Base-by-base conservation (phyloP, 768 basidiomycete species). In the Mycena epipterygia region DNA sequence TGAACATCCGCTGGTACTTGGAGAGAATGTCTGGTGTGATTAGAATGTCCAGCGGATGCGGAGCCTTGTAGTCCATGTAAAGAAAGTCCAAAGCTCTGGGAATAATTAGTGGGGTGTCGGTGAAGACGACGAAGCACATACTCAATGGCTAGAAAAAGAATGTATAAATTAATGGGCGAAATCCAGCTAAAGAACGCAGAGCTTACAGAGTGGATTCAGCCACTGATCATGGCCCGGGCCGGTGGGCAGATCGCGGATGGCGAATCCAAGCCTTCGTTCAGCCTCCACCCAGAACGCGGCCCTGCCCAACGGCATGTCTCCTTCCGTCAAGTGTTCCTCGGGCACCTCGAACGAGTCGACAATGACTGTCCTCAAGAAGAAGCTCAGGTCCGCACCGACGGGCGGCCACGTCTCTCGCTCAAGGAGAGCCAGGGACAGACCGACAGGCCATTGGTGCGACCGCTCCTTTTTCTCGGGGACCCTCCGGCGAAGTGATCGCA, bases 41-140 rank as follows among this genome's bases (percentile, higher is more conserved):
- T 13, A 97, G 77, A 14, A 91, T 85, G 52, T 90, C 89, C 42
- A 97, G 82, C 0, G 95, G 89, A n/a, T 85, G 85, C 2, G 95
- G 94, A n/a, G 94, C 91, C 74, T 93, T 93, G 79, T 97, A 97
- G 72, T 95, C 90, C 84, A 97, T 90, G 76, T 94, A 95, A 17
- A 97, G 81, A 77, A 97, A 97, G 78, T 97, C 96, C 48, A 97
- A 79, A 9, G 96, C 95, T 78, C 94, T 95, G 72, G 7, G 33
- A 56, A 71, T 32, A 57, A 41, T 52, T 17, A 52, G 16, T n/a
- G 13, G 30, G 7, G 3, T 4, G 30, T 16, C 7, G 17, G 14
- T 5, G 29, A 21, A 51, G 29, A 51, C 14, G 27, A 3, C 3
- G 51, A 33, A 52, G 30, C 14, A 76, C 79, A 74, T 74, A 82